These are phyloP conservation scores for Fusarium transvaalense DNA, from an alignment of 2,329 filamentous ascomycete species.

Conservation along the genomic window DNA sequence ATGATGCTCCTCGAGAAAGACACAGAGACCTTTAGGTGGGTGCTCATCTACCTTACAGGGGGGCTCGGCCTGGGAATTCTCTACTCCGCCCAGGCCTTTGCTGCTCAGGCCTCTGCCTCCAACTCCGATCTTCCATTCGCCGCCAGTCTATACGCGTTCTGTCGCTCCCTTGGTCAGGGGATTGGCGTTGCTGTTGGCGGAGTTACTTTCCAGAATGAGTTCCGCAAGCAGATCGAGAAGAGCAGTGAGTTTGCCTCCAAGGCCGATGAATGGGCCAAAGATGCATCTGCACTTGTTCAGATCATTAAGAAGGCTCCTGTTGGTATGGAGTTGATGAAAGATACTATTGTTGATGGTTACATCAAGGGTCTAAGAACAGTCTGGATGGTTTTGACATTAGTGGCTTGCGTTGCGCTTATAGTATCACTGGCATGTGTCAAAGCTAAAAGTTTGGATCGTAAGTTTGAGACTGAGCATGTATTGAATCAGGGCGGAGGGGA, in stretches of 20 bases:
- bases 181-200: constrained; percentile 76
- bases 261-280: constrained; percentile 63
- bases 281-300: constrained; percentile 70
- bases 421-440: constrained; percentile 34
- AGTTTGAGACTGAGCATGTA: constrained; percentile 43
- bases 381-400: constrained; percentile 51
- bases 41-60: constrained; percentile 71
- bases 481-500: constrained; percentile 5
- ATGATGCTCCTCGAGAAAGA: constrained; percentile 62
- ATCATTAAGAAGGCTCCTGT: constrained; percentile 56
- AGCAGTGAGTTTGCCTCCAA: constrained; percentile 60
- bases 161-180: constrained; percentile 70
- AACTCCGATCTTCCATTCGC: constrained; percentile 61
- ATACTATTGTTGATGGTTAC: constrained; percentile 51
- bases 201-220: constrained; percentile 77
- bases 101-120: constrained; percentile 66
- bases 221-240: constrained; percentile 63
- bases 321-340: constrained; percentile 38
- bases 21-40: constrained; percentile 67
- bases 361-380: constrained; percentile 51
- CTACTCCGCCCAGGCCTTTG: constrained; percentile 71
- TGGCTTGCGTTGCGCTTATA: constrained; percentile 45
- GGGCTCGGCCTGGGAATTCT: constrained; percentile 74
- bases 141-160: constrained; percentile 75
- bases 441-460: constrained; percentile 40